A percentile compares a stretch with the other conserved stretches of the same genome.
phyloP scores from a whole-genome alignment of 2,329 filamentous ascomycete genomes.

The Incumbomyces delicatus region DNA sequence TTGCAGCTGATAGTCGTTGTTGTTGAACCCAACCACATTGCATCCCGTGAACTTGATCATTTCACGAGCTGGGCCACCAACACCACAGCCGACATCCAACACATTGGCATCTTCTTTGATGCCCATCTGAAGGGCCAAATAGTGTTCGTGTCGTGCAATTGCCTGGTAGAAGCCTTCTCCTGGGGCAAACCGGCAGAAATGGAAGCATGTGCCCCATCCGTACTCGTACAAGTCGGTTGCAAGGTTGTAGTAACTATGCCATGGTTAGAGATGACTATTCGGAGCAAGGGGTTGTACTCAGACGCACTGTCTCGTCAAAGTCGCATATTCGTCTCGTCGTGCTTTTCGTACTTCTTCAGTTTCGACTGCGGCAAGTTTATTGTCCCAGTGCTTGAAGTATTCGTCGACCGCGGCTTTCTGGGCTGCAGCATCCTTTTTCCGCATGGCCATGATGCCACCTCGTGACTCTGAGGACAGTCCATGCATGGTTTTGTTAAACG shows the following conservation, averaged over 20 bases:
- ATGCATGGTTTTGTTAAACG: slow-evolving; percentile 84
- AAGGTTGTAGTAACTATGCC: slow-evolving; percentile 78
- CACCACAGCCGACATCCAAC: slow-evolving; percentile 92
- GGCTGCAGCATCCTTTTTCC: slow-evolving; percentile 68
- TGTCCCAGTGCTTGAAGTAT: slow-evolving; percentile 96
- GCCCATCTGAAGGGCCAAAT: slow-evolving; percentile 80
- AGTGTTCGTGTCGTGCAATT: slow-evolving; percentile 94
- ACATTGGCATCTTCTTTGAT: slow-evolving; percentile 82
- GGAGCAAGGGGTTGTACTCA: slow-evolving; percentile 20
- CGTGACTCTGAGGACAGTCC: slow-evolving; percentile 58
- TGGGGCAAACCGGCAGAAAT: slow-evolving; percentile 88
- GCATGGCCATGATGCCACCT: slow-evolving; percentile 72
- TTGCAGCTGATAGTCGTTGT: slow-evolving; percentile 98
- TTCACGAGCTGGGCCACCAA: slow-evolving; percentile 88
- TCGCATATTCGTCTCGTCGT: slow-evolving; percentile 80
- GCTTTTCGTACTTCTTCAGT: slow-evolving; percentile 74
- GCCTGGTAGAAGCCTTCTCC: slow-evolving; percentile 84
- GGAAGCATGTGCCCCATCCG: slow-evolving; percentile 92
- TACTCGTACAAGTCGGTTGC: slow-evolving; percentile 96
- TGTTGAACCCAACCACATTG: slow-evolving; percentile 88
- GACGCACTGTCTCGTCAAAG: slow-evolving; percentile 78
- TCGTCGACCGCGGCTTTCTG: slow-evolving; percentile 77
- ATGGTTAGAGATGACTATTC: slow-evolving; percentile 6
- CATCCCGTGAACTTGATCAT: slow-evolving; percentile 91
- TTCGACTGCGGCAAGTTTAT: slow-evolving; percentile 68